Base-by-base conservation (phyloP, 2,329 filamentous ascomycete genomes). In the Pestalotiopsis sp. region DNA sequence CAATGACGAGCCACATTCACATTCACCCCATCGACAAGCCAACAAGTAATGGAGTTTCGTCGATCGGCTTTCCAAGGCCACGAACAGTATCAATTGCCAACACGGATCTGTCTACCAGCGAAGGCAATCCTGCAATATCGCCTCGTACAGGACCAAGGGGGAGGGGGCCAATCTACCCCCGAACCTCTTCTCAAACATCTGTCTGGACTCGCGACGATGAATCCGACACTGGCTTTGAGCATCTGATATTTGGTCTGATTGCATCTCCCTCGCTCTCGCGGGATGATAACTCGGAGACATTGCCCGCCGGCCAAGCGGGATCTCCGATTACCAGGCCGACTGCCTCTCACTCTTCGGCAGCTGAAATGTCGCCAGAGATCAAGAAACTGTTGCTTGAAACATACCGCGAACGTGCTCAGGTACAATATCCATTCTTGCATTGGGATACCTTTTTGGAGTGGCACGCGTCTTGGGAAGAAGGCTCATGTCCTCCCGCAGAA, bases 321-420 rank as follows among this genome's bases (percentile, higher is more conserved):
- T 23, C 13, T 11, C 23, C 41, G 7, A 23, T 14, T 7, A 9
- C 7, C 27, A 57, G 20, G 14, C 52, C 27, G 11, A 14, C 23
- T 9, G 38, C 17, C 31, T 59, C 57, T 59, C 60, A 63, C 14
- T 38, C 9, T 20, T 23, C n/a, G 5, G 23, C 17, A 41, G 60
- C 14, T 20, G 60, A 63, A 31, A 63, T 59, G 3, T n/a, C 49
- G 27, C 12, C 27, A 1, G 45, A 66, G 25, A 31, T 40, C 17
- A 41, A 59, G 31, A 27, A 58, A 14, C 45, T 58, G 11, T 25
- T 57, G 49, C 64, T 66, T 31, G 27, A 66, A 13, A 56, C 64
- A 38, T 66, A 66, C 23, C 64, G 64, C n/a, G 64, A 66, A 17
- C n/a, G 64, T 7, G 64, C 64, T 31, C 64, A 66, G n/a, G 64